phyloP scores from a whole-genome alignment of 1,139 yeast genomes.

The Suhomyces kunorum region DNA sequence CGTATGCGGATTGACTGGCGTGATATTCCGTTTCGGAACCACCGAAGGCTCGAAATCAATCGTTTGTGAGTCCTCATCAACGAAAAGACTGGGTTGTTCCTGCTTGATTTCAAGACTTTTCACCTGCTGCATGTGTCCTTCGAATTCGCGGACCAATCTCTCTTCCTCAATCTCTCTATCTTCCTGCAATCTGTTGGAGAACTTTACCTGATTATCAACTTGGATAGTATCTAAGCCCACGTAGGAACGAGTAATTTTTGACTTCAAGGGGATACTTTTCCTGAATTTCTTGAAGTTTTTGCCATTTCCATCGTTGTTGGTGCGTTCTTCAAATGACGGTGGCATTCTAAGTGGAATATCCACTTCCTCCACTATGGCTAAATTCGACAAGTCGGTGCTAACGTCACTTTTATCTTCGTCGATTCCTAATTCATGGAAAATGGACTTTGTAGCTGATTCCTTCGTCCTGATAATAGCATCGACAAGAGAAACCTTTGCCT shows the following conservation, averaged over 20 bases:
- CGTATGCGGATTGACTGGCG: neutral
- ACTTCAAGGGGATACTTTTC: slow-evolving; percentile 27
- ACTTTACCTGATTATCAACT: slow-evolving; percentile 18
- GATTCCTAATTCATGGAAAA: slow-evolving; percentile 34
- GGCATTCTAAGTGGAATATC: slow-evolving; percentile 24
- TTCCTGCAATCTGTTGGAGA: slow-evolving; percentile 8
- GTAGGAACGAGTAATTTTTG: slow-evolving; percentile 28
- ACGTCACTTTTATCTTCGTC: slow-evolving; percentile 16
- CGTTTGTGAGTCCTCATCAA: slow-evolving; percentile 22
- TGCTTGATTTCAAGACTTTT: slow-evolving; percentile 11
- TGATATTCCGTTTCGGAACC: neutral
- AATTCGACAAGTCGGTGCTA: slow-evolving; percentile 18
- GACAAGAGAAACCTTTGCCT: slow-evolving; percentile 28
- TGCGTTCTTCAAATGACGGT: neutral
- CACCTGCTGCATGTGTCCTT: slow-evolving; percentile 30
- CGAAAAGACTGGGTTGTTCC: slow-evolving; percentile 18
- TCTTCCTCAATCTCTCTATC: slow-evolving; percentile 12
- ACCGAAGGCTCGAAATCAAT: neutral
- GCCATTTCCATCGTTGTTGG: slow-evolving; percentile 19
- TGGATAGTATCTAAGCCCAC: slow-evolving; percentile 26
- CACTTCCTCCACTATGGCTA: slow-evolving; percentile 41
- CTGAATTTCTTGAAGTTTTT: slow-evolving; percentile 42
- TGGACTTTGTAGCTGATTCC: slow-evolving; percentile 25
- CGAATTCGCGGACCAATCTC: slow-evolving; percentile 26
- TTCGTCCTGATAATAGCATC: slow-evolving; percentile 40